A percentile compares a stretch with the other conserved stretches of the same genome.
These are phyloP conservation scores for Aspergillus sclerotiicarbonarius DNA, from an alignment of 495 filamentous ascomycete species.

Conservation along the genomic window DNA sequence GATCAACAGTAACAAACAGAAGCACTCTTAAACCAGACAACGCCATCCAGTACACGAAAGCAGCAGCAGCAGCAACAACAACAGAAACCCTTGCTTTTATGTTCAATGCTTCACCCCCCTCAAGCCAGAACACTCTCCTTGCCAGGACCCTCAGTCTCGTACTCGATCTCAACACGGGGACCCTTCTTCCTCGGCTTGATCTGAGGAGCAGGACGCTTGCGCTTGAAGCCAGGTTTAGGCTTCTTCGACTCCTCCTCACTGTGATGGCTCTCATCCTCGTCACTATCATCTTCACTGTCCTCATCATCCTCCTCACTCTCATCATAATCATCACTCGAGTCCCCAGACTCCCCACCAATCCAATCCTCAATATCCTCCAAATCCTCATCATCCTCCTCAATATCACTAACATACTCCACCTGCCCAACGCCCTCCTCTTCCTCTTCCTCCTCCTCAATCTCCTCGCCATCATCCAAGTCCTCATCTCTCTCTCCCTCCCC, in stretches of 20 bases:
- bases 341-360: slow-evolving; percentile 61
- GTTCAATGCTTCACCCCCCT: slow-evolving; percentile 15
- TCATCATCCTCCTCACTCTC: slow-evolving; percentile 51
- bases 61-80: slow-evolving; percentile 13
- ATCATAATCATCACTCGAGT: slow-evolving; percentile 50
- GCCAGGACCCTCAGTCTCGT: slow-evolving; percentile 59
- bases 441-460: slow-evolving; percentile 63
- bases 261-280: slow-evolving; percentile 41
- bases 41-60: slow-evolving; percentile 37
- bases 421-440: slow-evolving; percentile 72
- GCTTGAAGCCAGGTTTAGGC: slow-evolving; percentile 58
- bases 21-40: slow-evolving; percentile 29
- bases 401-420: slow-evolving; percentile 82
- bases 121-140: slow-evolving; percentile 49
- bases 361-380: slow-evolving; percentile 74
- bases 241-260: slow-evolving; percentile 45
- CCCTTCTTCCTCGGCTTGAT: slow-evolving; percentile 66
- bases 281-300: slow-evolving; percentile 48
- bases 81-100: slow-evolving; percentile 24
- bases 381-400: slow-evolving; percentile 61
- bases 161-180: slow-evolving; percentile 67
- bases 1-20: slow-evolving; percentile 20
- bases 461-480: slow-evolving; percentile 86
- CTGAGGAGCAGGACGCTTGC: slow-evolving; percentile 61
- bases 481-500: slow-evolving; percentile 83